These are phyloP conservation scores for Populus alba DNA, from an alignment of 345 rosid species.

Conservation along the genomic window DNA sequence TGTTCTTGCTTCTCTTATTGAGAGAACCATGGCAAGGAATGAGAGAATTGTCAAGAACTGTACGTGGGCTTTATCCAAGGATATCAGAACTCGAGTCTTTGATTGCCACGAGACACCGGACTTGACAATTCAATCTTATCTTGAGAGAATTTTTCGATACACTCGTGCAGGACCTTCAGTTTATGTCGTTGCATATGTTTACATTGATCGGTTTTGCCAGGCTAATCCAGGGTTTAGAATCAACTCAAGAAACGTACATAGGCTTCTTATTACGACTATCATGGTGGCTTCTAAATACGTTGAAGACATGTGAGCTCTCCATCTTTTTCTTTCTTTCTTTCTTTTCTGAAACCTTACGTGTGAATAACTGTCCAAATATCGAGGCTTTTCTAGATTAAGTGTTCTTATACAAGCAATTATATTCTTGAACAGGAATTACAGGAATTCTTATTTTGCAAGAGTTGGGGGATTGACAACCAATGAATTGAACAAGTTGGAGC, in stretches of 20 bases:
- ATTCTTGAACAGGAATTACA: slow-evolving; percentile 58
- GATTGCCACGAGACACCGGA: slow-evolving; percentile 76
- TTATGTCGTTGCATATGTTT: slow-evolving; percentile 81
- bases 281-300: slow-evolving; percentile 92
- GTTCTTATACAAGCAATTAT: not conserved
- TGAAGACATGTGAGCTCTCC: slow-evolving; percentile 78
- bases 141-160: slow-evolving; percentile 84
- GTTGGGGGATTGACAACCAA: slow-evolving; percentile 72
- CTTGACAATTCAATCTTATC: slow-evolving; percentile 71
- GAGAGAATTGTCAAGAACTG: slow-evolving; percentile 53
- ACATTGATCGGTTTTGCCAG: slow-evolving; percentile 83
- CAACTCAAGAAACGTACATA: slow-evolving; percentile 63
- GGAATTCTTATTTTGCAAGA: slow-evolving; percentile 73
- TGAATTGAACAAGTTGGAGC: slow-evolving; percentile 72
- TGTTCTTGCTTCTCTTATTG: slow-evolving; percentile 71
- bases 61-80: slow-evolving; percentile 32
- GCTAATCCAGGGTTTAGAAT: slow-evolving; percentile 66
- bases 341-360: not conserved
- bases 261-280: slow-evolving; percentile 78
- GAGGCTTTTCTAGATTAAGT: not conserved
- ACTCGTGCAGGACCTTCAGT: slow-evolving; percentile 81
- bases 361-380: not conserved
- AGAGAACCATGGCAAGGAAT: slow-evolving; percentile 66
- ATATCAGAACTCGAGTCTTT: slow-evolving; percentile 46
- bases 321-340: not conserved